These are phyloP conservation scores for Bocquillonia castaneifolia DNA, from an alignment of 441 rosid genomes.

Conservation along the genomic window DNA sequence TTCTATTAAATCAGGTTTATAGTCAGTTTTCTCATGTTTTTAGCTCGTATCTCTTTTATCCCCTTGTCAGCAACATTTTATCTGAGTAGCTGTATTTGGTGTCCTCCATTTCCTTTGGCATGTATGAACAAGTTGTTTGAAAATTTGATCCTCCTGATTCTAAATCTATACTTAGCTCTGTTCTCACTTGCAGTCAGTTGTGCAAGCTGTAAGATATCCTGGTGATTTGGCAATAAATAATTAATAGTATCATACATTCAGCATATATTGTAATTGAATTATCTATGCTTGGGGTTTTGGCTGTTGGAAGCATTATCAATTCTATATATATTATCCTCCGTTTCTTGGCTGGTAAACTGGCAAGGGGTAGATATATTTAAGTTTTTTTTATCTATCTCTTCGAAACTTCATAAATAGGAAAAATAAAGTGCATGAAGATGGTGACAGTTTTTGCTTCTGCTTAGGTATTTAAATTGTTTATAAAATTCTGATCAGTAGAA, in stretches of 20 bases:
- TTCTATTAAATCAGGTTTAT: slow-evolving; percentile 1
- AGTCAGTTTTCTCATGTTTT: background rate
- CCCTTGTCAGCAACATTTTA: background rate
- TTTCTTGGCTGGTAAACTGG: background rate
- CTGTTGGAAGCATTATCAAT: too few relatives aligned
- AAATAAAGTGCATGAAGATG: too few relatives aligned
- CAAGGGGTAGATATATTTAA: background rate
- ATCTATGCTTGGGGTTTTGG: background rate
- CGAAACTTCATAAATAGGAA: background rate
- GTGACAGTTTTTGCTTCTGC: background rate
- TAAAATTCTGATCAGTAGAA: background rate
- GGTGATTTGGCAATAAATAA: background rate
- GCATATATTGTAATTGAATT: background rate
- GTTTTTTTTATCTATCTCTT: background rate
- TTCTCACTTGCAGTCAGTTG: background rate
- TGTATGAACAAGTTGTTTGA: background rate
- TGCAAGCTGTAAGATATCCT: background rate
- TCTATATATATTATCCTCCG: too few relatives aligned
- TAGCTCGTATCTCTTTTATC: background rate
- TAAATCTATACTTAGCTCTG: background rate
- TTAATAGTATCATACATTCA: background rate
- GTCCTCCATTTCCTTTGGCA: background rate
- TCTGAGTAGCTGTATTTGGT: too few relatives aligned
- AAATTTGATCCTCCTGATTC: background rate
- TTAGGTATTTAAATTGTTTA: background rate